phyloP scores from a whole-genome alignment of 139 green algal species.

The Picochlorum sp. region DNA sequence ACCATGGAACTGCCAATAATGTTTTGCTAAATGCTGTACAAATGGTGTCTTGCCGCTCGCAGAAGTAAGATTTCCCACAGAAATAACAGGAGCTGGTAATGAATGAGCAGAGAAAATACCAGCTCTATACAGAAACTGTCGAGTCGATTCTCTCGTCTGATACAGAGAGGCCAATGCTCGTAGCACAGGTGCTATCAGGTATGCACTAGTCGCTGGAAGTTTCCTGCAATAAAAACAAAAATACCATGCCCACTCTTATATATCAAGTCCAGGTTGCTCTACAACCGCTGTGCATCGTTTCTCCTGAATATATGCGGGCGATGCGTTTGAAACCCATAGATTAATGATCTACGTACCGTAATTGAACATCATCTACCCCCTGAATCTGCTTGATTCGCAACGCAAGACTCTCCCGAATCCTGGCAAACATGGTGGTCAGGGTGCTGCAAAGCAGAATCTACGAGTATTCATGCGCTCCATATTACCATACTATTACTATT shows the following conservation, averaged over 20 bases:
- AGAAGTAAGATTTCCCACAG: constrained; percentile 22
- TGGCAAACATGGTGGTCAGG: neutral
- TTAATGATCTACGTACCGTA: neutral
- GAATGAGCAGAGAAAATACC: constrained; percentile 17
- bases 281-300: no score
- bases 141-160: neutral
- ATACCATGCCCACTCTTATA: no score
- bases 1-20: constrained; percentile 17
- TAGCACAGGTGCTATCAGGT: constrained; percentile 25
- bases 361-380: neutral
- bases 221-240: constrained; percentile 10
- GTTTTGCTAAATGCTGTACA: constrained; percentile 26
- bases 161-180: constrained; percentile 7
- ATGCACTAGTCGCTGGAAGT: constrained; percentile 11
- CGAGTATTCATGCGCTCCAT: neutral
- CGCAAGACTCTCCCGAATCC: constrained; percentile 2
- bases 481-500: neutral
- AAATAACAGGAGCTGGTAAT: constrained; percentile 25
- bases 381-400: constrained; percentile 13
- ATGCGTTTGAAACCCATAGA: no score
- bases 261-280: no score
- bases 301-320: no score
- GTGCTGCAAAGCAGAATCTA: no score
- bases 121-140: constrained; percentile 24
- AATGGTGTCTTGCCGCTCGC: constrained; percentile 32